Percentiles rank a stretch among this genome's conserved stretches.
Conservation (phyloP, 1,284 basidiomycete genomes). For the Sanghuangporus sanghuang region DNA sequence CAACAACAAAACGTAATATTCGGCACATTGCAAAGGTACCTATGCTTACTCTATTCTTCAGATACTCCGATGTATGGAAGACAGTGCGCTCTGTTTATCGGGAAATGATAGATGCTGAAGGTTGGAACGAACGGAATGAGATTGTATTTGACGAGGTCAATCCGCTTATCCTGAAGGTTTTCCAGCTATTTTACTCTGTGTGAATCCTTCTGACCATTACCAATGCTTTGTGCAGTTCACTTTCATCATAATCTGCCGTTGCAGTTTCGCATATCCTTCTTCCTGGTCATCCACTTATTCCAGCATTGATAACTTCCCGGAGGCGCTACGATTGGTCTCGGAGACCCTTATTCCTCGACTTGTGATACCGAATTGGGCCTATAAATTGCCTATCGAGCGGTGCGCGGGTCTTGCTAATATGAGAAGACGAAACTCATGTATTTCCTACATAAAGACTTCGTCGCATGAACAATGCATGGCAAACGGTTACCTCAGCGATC, state of each 20-base stretch:
- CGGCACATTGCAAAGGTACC: not conserved
- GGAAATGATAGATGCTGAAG: slow-evolving; percentile 39
- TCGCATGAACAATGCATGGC: not conserved
- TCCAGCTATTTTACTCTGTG: not conserved
- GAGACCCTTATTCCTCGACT: not conserved
- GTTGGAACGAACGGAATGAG: slow-evolving; percentile 34
- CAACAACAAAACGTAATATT: slow-evolving; percentile 35
- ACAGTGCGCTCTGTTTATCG: slow-evolving; percentile 36
- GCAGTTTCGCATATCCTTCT: slow-evolving; percentile 46
- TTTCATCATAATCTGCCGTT: slow-evolving; percentile 43
- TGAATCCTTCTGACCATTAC: not conserved
- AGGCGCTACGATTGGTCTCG: not conserved
- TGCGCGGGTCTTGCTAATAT: not conserved
- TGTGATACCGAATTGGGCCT: not conserved
- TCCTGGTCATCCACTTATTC: slow-evolving; percentile 30
- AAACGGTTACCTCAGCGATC: not conserved
- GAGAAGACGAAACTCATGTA: not conserved
- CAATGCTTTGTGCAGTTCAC: slow-evolving; percentile 31
- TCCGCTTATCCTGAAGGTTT: slow-evolving; percentile 39
- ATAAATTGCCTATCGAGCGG: not conserved
- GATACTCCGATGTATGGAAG: slow-evolving; percentile 42
- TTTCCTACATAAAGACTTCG: not conserved
- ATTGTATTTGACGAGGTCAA: slow-evolving; percentile 36
- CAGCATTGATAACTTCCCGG: not conserved
- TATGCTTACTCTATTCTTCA: slow-evolving; percentile 17